Base-by-base conservation (phyloP, 2,329 filamentous ascomycete genomes). In the Aaosphaeria pasadenensis region DNA sequence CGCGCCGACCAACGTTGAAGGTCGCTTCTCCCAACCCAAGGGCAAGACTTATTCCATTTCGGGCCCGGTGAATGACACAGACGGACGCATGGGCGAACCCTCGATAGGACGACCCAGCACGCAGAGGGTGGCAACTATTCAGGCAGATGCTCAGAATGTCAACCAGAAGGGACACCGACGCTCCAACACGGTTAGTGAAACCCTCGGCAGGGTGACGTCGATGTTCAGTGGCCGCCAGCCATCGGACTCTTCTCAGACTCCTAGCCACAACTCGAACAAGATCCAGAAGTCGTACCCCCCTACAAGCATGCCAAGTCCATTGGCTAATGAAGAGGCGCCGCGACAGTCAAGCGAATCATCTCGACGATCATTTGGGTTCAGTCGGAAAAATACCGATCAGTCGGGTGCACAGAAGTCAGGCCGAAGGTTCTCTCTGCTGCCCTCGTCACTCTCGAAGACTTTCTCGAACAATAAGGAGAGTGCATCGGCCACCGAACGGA, bases 1-100 rank as follows among this genome's bases (percentile, higher is more conserved):
- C 51, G 91, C 91, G 43, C 86, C 88, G 58, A 94, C 91, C 45
- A 96, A 94, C 69, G 91, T 83, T 4, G 88, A 96, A 68, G 92
- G 91, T 54, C 88, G 88, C 54, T 90, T 97, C 60, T 88, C 94
- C 56, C 92, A 96, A 73, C 79, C 71, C 56, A 82, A 80, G 68
- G 75, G 79, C 54, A 83, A 86, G 62, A 83, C 82, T 55, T 89
- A 91, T 65, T 82, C 83, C 43, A 90, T 92, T 31, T 87, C 87
- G 17, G 78, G 82, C 45, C 81, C 85, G 11, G 80, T 86, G 43
- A 74, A 81, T 31, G 82, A 84, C 55, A 71, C 76, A n/a, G 52
- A 60, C 7, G 43, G 52, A 32, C 52, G 46, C 29, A 63, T 64
- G 49, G 60, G 59, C 11, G 69, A 74, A 40, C 62, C 63, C 60